Conservation (phyloP, 768 basidiomycete species). For the Porphyrellus cyaneotinctus region DNA sequence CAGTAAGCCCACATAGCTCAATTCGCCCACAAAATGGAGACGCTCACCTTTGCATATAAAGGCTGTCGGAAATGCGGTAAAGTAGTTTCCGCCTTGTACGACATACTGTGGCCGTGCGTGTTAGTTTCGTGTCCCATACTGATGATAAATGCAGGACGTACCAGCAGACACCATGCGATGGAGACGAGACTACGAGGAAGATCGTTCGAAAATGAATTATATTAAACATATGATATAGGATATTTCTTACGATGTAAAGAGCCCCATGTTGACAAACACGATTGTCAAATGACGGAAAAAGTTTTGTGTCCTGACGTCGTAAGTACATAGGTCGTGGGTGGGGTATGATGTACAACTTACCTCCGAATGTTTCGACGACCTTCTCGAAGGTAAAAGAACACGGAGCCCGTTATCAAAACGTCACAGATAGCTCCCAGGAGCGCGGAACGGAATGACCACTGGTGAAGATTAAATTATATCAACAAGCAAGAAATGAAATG, state of each 20-base stretch:
- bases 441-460: slow-evolving; percentile 30
- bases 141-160: neutral
- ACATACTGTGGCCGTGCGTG: neutral
- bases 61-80: neutral
- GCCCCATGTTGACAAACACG: slow-evolving; percentile 16
- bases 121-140: neutral
- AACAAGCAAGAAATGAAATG: neutral
- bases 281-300: slow-evolving; percentile 9
- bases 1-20: neutral
- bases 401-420: slow-evolving; percentile 17
- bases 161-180: slow-evolving; percentile 7
- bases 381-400: slow-evolving; percentile 21
- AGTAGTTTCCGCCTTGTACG: neutral
- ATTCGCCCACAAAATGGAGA: neutral
- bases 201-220: neutral
- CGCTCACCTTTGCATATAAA: slow-evolving; percentile 5
- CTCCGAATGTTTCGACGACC: slow-evolving; percentile 6
- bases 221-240: neutral
- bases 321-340: neutral
- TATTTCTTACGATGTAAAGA: slow-evolving; percentile 13
- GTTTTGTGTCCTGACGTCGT: slow-evolving; percentile 4
- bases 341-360: neutral
- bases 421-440: slow-evolving; percentile 10
- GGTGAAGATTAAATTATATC: neutral
- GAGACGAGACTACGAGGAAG: slow-evolving; percentile 1